phyloP scores from a whole-genome alignment of 805 yeast species.

The Geotrichum ghanense region DNA sequence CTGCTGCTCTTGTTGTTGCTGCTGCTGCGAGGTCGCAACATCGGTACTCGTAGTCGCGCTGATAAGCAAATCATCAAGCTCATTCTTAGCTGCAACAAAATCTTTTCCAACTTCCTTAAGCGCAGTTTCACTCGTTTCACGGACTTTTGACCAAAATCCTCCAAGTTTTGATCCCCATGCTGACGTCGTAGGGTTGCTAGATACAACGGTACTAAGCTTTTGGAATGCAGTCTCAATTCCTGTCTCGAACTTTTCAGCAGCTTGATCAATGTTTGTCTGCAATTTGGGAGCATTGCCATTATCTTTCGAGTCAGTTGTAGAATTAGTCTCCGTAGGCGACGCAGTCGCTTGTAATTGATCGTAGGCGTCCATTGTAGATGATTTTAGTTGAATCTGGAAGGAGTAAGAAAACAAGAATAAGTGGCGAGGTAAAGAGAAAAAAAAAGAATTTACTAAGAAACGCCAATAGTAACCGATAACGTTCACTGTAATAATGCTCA shows the following conservation, averaged over 20 bases:
- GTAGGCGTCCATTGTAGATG: not conserved
- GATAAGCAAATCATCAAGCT: constrained; percentile 7
- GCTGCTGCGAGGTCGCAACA: constrained; percentile 4
- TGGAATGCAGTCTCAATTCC: constrained; percentile 17
- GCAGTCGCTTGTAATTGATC: not conserved
- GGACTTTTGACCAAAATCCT: constrained; percentile 21
- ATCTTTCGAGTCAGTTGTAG: not conserved
- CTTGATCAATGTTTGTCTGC: constrained; percentile 13
- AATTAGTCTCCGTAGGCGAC: too few species aligned
- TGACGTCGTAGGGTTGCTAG: constrained; percentile 4
- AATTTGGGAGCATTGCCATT: not conserved
- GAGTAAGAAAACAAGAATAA: too few species aligned
- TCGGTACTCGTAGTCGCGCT: constrained; percentile 10
- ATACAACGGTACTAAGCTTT: constrained; percentile 1
- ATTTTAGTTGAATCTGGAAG: not conserved
- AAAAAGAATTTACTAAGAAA: too few species aligned
- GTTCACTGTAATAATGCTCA: too few species aligned
- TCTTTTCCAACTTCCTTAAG: constrained; percentile 20
- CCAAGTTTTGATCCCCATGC: constrained; percentile 15
- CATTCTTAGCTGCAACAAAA: constrained; percentile 13
- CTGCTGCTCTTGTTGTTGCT: too few species aligned
- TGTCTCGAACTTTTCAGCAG: constrained; percentile 18
- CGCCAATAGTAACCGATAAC: too few species aligned
- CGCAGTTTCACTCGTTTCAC: constrained; percentile 20
- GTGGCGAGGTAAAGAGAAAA: too few species aligned